Evolutionary conservation across 2,329 filamentous ascomycete genomes (phyloP).

Genomic region (Verruconis gallopava): DNA sequence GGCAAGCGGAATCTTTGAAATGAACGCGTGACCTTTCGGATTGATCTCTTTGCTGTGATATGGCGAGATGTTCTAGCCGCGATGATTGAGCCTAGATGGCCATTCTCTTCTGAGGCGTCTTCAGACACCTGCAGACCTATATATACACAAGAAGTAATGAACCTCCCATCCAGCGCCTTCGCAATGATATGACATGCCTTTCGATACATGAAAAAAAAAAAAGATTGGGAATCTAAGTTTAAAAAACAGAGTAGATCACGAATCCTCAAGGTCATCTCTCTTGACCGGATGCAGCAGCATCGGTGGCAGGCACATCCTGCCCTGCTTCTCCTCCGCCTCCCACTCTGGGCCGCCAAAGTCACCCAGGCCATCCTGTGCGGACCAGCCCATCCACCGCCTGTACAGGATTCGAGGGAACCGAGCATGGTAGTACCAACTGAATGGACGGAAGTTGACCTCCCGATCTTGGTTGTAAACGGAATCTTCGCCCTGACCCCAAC

Average conservation of each 20-base stretch:
- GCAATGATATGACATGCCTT: no score
- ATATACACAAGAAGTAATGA: no score
- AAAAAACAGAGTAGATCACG: no score
- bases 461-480: constrained; percentile 44
- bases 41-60: no score
- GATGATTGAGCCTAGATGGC: no score
- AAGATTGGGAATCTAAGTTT: neutral
- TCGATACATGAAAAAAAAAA: no score
- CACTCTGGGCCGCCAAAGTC: constrained; percentile 47
- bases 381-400: constrained; percentile 72
- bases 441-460: constrained; percentile 77
- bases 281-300: constrained; percentile 88
- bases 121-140: no score
- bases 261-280: constrained; percentile 33
- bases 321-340: constrained; percentile 38
- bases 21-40: no score
- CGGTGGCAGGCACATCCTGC: constrained; percentile 79
- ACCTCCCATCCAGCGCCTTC: no score
- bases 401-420: constrained; percentile 73
- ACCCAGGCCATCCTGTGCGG: constrained; percentile 65
- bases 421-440: constrained; percentile 86
- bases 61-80: no score
- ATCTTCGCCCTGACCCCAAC: constrained; percentile 31
- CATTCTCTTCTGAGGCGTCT: no score
- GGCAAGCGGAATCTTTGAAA: no score